These are phyloP conservation scores for Hypomyces perniciosus DNA, from an alignment of 2,329 filamentous ascomycete genomes.

Conservation along the genomic window DNA sequence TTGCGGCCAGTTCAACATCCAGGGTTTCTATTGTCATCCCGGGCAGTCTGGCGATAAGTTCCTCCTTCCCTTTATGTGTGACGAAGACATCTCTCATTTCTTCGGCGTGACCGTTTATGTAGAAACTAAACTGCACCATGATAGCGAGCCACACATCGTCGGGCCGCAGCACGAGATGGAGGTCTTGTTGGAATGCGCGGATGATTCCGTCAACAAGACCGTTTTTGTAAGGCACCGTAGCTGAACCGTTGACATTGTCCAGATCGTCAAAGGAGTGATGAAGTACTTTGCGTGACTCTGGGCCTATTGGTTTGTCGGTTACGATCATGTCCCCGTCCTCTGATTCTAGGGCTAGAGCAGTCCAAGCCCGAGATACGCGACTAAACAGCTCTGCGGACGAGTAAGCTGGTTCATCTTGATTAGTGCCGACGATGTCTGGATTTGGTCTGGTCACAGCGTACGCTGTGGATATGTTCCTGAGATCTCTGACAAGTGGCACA, in stretches of 20 bases:
- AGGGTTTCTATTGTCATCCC: background rate
- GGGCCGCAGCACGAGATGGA: conserved; percentile 16
- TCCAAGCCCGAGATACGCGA: background rate
- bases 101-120: conserved; percentile 13
- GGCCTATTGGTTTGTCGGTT: conserved; percentile 4
- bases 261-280: conserved; percentile 1
- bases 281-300: background rate
- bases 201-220: conserved; percentile 2
- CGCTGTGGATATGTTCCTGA: background rate
- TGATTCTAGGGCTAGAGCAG: background rate
- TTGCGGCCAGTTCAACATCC: background rate
- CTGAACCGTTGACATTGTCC: background rate
- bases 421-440: background rate
- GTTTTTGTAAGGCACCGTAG: background rate
- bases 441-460: conserved; percentile 2
- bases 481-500: background rate
- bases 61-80: conserved; percentile 4
- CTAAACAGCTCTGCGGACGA: background rate
- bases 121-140: conserved; percentile 19
- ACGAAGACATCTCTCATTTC: conserved; percentile 12
- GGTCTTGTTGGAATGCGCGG: conserved; percentile 12
- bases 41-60: background rate
- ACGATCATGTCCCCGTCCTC: background rate
- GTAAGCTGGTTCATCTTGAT: background rate
- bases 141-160: conserved; percentile 26